phyloP scores from a whole-genome alignment of 805 yeast species.

The Yarrowia hollandica region DNA sequence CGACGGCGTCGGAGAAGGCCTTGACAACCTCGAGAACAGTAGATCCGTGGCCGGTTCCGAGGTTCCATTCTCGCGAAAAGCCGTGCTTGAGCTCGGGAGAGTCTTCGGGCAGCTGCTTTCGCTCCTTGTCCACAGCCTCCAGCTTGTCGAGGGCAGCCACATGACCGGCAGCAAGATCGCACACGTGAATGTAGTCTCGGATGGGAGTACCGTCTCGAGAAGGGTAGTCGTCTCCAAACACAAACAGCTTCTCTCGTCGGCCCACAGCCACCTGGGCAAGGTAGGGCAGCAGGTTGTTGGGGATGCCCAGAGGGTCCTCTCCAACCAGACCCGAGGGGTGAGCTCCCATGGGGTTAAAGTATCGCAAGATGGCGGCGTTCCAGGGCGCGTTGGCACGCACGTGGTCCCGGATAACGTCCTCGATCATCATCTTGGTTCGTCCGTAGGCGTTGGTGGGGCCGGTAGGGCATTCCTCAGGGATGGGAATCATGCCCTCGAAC shows the following conservation, averaged over 20 bases:
- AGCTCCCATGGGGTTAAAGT: conserved; percentile 84
- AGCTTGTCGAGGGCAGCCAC: conserved; percentile 67
- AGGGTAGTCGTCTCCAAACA: conserved; percentile 71
- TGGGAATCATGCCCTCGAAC: conserved; percentile 70
- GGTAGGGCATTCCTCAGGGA: conserved; percentile 74
- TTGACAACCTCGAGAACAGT: conserved; percentile 71
- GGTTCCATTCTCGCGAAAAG: conserved; percentile 73
- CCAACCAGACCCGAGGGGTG: conserved; percentile 80
- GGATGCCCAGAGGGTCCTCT: conserved; percentile 76
- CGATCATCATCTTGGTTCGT: conserved; percentile 65
- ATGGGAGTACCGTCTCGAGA: conserved; percentile 79
- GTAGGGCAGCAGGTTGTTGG: conserved; percentile 73
- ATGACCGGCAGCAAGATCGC: conserved; percentile 77
- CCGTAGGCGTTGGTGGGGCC: conserved; percentile 81
- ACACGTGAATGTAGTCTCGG: conserved; percentile 78
- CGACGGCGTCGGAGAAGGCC: conserved; percentile 66
- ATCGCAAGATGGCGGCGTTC: conserved; percentile 62
- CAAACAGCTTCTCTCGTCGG: conserved; percentile 61
- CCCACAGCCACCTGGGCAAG: conserved; percentile 78
- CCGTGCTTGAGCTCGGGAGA: conserved; percentile 44
- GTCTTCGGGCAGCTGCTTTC: conserved; percentile 31
- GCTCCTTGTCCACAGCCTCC: conserved; percentile 35
- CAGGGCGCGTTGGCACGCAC: conserved; percentile 45
- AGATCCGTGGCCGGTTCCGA: conserved; percentile 79
- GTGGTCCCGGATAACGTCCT: conserved; percentile 58